These are phyloP conservation scores for Xylariaceae sp. DNA, from an alignment of 2,329 filamentous ascomycete species.

Conservation along the genomic window DNA sequence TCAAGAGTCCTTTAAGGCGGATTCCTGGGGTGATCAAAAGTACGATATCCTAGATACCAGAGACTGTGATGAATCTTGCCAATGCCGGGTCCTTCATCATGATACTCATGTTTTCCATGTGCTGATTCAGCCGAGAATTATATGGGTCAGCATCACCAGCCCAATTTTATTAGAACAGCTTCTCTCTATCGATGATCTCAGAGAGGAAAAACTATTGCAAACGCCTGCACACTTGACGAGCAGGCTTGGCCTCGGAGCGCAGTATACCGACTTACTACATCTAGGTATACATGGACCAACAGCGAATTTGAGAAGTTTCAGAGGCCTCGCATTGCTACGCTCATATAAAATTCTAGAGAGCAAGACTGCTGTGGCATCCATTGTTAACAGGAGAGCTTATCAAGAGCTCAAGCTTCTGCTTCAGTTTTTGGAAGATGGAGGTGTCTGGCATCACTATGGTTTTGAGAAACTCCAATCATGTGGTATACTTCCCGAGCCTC, in stretches of 20 bases:
- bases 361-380: not conserved
- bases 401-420: not conserved
- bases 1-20: not conserved
- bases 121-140: not conserved
- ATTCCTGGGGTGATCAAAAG: constrained; percentile 1
- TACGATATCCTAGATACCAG: not conserved
- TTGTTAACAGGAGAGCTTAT: not conserved
- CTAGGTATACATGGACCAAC: too few species aligned
- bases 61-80: not conserved
- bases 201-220: too few species aligned
- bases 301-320: not conserved
- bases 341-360: not conserved
- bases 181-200: not conserved
- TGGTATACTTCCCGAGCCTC: not conserved
- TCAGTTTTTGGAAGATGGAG: constrained; percentile 3
- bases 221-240: too few species aligned
- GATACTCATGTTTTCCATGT: not conserved
- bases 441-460: constrained; percentile 1
- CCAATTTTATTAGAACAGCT: not conserved
- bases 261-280: too few species aligned
- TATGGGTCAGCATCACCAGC: not conserved
- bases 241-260: too few species aligned
- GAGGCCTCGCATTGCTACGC: not conserved
- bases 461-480: not conserved
- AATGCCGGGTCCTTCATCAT: not conserved